phyloP scores from a whole-genome alignment of 2,329 filamentous ascomycete genomes.

The Fusarium sarcochroum region DNA sequence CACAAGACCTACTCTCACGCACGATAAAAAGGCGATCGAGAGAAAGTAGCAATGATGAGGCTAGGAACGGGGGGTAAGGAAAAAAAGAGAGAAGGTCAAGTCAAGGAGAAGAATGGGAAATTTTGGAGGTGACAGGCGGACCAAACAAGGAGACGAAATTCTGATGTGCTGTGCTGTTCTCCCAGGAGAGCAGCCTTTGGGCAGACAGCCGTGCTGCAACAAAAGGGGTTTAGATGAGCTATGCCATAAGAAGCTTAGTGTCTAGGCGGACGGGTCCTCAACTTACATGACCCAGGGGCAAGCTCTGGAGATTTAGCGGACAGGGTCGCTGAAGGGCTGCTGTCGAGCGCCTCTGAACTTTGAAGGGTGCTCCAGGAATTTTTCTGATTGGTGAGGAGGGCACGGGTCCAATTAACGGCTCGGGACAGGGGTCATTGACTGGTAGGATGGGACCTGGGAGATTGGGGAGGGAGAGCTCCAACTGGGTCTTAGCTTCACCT shows the following conservation, averaged over 20 bases:
- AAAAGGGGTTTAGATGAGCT: constrained; percentile 54
- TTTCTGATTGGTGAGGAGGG: constrained; percentile 41
- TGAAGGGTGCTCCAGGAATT: background rate
- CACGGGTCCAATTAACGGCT: constrained; percentile 43
- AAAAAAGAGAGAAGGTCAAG: constrained; percentile 45
- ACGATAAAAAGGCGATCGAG: constrained; percentile 46
- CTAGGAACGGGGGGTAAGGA: constrained; percentile 45
- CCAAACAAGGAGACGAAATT: constrained; percentile 52
- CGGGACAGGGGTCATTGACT: constrained; percentile 39
- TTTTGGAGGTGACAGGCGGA: constrained; percentile 50
- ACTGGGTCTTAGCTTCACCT: constrained; percentile 23
- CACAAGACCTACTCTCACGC: constrained; percentile 47
- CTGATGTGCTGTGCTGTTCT: constrained; percentile 53
- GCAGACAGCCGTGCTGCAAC: constrained; percentile 47
- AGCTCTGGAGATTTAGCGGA: constrained; percentile 50
- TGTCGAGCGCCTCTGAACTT: constrained; percentile 15
- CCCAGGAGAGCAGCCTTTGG: constrained; percentile 47
- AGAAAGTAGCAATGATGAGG: constrained; percentile 58
- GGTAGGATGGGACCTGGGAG: constrained; percentile 37
- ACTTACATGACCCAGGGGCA: constrained; percentile 42
- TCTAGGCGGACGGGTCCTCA: constrained; percentile 28
- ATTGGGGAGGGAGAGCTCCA: constrained; percentile 43
- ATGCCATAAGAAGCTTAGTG: constrained; percentile 46
- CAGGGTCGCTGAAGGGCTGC: constrained; percentile 43
- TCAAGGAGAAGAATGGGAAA: constrained; percentile 50